Percentiles rank a stretch among this genome's conserved stretches.
Evolutionary conservation across 306 rosid species (phyloP).

Genomic region (Vachellia collinsii): DNA sequence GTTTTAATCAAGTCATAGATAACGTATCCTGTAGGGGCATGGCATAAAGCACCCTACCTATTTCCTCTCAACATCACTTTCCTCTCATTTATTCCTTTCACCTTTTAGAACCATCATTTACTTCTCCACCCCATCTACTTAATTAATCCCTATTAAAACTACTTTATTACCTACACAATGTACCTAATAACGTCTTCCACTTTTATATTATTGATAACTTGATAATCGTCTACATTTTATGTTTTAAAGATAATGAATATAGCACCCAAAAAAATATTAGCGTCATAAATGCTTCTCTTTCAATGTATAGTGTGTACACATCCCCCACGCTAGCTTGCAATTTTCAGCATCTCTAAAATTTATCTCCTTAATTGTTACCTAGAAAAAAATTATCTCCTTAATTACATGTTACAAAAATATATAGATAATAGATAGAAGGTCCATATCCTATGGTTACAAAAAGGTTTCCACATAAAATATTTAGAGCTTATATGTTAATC

Average conservation of each 20-base stretch:
- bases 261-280: neutral
- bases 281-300: too few species aligned
- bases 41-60: conserved; percentile 42
- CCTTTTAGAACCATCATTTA: neutral
- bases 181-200: neutral
- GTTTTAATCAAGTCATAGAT: too few species aligned
- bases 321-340: too few species aligned
- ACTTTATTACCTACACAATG: neutral
- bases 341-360: too few species aligned
- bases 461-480: too few species aligned
- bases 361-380: too few species aligned
- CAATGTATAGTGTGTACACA: too few species aligned
- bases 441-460: too few species aligned
- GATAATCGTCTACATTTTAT: neutral
- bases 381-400: too few species aligned
- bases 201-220: neutral
- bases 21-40: conserved; percentile 4
- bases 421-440: too few species aligned
- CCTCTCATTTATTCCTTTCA: conserved; percentile 27
- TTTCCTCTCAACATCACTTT: conserved; percentile 30
- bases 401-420: too few species aligned
- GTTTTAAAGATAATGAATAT: neutral
- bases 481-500: too few species aligned
- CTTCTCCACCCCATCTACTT: neutral
- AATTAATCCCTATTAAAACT: neutral